Base-by-base conservation (phyloP, 495 filamentous ascomycete species). In the Bryoglossum gracile region DNA sequence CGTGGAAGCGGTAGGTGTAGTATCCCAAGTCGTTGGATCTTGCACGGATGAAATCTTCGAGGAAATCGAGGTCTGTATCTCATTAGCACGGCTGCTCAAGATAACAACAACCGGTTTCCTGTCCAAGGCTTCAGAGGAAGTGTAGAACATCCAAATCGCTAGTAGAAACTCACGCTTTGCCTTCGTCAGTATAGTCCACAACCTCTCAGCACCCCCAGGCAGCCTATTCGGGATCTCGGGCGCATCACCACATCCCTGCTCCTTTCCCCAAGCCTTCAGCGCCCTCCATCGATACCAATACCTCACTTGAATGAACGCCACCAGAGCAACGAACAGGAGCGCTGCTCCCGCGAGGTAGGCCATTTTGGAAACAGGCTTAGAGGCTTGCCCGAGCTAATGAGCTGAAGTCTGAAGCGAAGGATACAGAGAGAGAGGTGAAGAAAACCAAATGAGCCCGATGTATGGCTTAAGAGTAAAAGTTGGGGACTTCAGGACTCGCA, bases 201-300 rank as follows among this genome's bases (percentile, higher is more conserved):
- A 41, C 33, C 52, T 50, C 22, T 55, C 52, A 19, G 50, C 6
- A 17, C 52, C 52, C 16, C 41, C 33, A 50, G 52, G 52, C 9
- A 55, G 36, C 8, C 41, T 22, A 33, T 56, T 56, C 13, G 43
- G 43, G 10, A 49, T 16, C 8, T 21, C 34, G 1, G 43, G 38
- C 22, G 37, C 30, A 17, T 48, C 54, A 26, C 8, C 40, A 24
- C 48, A 52, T 11, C 54, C 54, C 39, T 44, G 17, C 21, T 44
- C 9, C 8, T 32, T 28, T 1, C 48, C 49, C 35, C 43, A 51
- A 48, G 40, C 44, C 39, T 19, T 39, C 18, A 56, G 25, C 22
- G 23, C 23, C 39, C 43, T 43, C 54, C 43, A 51, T 9, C 45
- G 43, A 22, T 48, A 28, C 30, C 23, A 52, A 24, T 24, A 40